A percentile compares a stretch with the other conserved stretches of the same genome.
phyloP scores from a whole-genome alignment of 192 early-diverging fungal genomes.

The Coemansia sp. region DNA sequence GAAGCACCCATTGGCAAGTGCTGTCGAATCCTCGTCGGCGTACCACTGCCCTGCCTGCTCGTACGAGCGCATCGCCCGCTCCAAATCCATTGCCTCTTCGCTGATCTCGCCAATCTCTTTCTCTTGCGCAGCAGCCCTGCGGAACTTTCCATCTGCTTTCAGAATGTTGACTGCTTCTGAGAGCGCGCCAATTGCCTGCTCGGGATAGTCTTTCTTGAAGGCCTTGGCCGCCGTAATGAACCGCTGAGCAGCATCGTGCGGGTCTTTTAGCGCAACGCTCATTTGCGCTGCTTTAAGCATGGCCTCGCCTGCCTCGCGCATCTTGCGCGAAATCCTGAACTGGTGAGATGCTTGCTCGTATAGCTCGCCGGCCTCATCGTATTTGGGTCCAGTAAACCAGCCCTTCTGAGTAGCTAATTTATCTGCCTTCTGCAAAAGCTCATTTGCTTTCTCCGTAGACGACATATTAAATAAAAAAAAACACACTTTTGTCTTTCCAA shows the following conservation, averaged over 20 bases:
- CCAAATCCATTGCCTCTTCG: conserved; percentile 79
- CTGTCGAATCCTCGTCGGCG: conserved; percentile 82
- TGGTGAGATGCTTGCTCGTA: conserved; percentile 88
- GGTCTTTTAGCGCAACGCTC: conserved; percentile 71
- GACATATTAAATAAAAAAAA: conserved; percentile 7
- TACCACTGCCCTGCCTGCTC: conserved; percentile 92
- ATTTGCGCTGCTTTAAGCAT: conserved; percentile 82
- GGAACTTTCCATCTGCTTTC: conserved; percentile 82
- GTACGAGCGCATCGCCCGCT: conserved; percentile 83
- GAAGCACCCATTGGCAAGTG: conserved; percentile 85
- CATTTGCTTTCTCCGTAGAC: conserved; percentile 33
- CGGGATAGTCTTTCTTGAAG: conserved; percentile 81
- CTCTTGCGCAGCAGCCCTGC: conserved; percentile 86
- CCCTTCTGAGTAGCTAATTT: conserved; percentile 62
- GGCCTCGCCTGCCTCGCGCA: conserved; percentile 92
- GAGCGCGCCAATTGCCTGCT: conserved; percentile 73
- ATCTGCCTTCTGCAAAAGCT: conserved; percentile 66
- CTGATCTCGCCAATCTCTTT: conserved; percentile 93
- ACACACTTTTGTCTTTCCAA: too few species aligned
- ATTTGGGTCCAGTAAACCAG: conserved; percentile 80
- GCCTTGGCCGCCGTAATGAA: conserved; percentile 87
- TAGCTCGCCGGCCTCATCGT: conserved; percentile 92
- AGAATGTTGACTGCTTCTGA: conserved; percentile 78
- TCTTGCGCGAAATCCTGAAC: conserved; percentile 89
- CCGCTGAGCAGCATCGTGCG: conserved; percentile 80